Percentiles rank a stretch among this genome's conserved stretches.
Conservation (phyloP, 83 land plant species). For the Picea abies region DNA sequence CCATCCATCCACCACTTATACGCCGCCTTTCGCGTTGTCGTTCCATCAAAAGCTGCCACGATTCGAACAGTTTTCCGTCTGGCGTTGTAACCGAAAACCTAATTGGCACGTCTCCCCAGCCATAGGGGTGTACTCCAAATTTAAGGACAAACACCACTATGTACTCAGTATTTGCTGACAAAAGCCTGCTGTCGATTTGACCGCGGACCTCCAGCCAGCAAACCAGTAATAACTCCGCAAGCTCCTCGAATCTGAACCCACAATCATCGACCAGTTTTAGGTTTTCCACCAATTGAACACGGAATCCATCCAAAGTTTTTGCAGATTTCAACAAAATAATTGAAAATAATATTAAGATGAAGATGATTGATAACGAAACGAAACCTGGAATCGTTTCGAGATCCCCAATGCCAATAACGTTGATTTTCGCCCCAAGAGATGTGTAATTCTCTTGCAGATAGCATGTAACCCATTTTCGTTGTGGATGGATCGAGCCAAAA, state of each 20-base stretch:
- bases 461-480: conserved; percentile 35
- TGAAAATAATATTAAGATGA: no score
- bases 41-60: no score
- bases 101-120: conserved; percentile 14
- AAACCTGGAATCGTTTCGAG: conserved; percentile 21
- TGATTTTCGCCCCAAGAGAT: conserved; percentile 31
- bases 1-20: no score
- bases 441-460: conserved; percentile 26
- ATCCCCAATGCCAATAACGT: conserved; percentile 32
- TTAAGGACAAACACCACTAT: conserved; percentile 29
- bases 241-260: conserved; percentile 27
- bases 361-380: no score
- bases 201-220: conserved; percentile 39
- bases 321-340: no score
- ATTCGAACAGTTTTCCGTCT: not conserved
- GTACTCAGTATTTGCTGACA: conserved; percentile 35
- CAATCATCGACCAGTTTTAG: no score
- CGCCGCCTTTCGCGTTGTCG: no score
- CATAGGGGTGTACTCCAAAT: conserved; percentile 18
- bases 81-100: conserved; percentile 16
- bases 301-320: no score
- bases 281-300: no score
- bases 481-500: conserved; percentile 30
- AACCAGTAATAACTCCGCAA: conserved; percentile 26
- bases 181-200: conserved; percentile 1